Evolutionary conservation across 345 rosid genomes (phyloP), one percentile per base, ranked within the genome.

Genomic region (Dipteronia dyeriana): DNA sequence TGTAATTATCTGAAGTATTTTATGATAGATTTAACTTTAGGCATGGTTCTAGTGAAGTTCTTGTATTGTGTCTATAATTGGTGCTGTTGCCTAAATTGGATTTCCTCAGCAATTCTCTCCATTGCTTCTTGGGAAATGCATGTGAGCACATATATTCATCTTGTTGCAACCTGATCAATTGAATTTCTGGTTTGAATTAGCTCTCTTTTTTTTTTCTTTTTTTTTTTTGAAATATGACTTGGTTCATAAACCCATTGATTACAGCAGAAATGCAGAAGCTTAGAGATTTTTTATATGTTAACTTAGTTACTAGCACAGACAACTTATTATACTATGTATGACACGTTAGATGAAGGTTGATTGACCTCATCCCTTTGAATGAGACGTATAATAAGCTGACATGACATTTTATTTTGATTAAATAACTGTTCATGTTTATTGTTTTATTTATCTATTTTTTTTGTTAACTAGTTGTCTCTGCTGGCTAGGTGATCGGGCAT

Each of bases 401-500:
- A 56, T 65, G 66, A 10, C 43, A 66, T 41, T 53, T 63, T 49
- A 41, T 53, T 53, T 34, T 70, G 23, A 14, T 38, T 66, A 43
- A 43, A n/a, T 45, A 69, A 61, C 17, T 76, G 51, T 57, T 25
- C 11, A 6, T 68, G 16, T 39, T 49, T 19, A 10, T 19, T 51
- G 13, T 45, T 12, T 14, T 43, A 13, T 3, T 70, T 56, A 6
- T 62, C 31, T 12, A 19, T 11, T 68, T 26, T 25, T 53, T 26
- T 25, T 60, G n/a, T 56, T 68, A 75, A 66, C 73, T 45, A 22
- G 56, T 49, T 78, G 70, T 81, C 73, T 76, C 64, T 64, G 53
- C 25, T 62, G 9, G 74, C 8, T 63, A 92, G 98, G 97, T 96
- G 77, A 89, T 90, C 94, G 95, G 93, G 72, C 93, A 87, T 75